Percentiles rank a stretch among this genome's conserved stretches.
Conservation (phyloP, 805 yeast genomes). For the Candida saitoana region DNA sequence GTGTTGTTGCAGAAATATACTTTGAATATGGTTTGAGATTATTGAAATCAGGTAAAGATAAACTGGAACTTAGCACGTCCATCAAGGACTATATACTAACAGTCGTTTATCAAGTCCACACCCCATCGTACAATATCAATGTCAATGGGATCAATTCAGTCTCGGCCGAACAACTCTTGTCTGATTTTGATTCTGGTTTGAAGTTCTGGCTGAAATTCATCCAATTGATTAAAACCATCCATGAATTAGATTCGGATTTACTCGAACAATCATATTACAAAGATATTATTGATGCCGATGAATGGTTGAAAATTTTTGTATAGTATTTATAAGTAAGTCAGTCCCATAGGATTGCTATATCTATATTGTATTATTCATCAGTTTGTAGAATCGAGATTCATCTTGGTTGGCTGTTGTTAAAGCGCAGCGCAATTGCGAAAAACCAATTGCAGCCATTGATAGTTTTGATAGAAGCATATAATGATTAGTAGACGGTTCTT, state of each 20-base stretch:
- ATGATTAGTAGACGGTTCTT: background rate
- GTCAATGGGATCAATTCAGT: slow-evolving; percentile 39
- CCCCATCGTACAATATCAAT: slow-evolving; percentile 37
- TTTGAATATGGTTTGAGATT: slow-evolving; percentile 40
- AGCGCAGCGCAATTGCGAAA: background rate
- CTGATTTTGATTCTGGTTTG: slow-evolving; percentile 30
- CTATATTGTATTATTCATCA: background rate
- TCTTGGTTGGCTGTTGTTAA: too few species aligned
- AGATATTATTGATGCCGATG: slow-evolving; percentile 25
- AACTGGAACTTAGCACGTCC: slow-evolving; percentile 22
- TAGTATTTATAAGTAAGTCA: slow-evolving; percentile 5
- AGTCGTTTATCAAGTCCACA: slow-evolving; percentile 34
- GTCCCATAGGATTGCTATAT: background rate
- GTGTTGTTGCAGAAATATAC: slow-evolving; percentile 53
- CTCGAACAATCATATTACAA: slow-evolving; percentile 20
- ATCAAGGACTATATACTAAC: slow-evolving; percentile 32
- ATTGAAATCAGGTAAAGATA: slow-evolving; percentile 18
- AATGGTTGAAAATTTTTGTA: slow-evolving; percentile 25
- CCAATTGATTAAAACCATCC: slow-evolving; percentile 19
- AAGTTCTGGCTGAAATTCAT: slow-evolving; percentile 34
- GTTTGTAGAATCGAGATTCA: background rate
- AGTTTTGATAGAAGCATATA: background rate
- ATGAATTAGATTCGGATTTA: slow-evolving; percentile 24
- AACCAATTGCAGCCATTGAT: background rate
- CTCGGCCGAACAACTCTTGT: slow-evolving; percentile 25